Evolutionary conservation across 768 basidiomycete species (phyloP).

Genomic region (Cystobasidium tubakii): DNA sequence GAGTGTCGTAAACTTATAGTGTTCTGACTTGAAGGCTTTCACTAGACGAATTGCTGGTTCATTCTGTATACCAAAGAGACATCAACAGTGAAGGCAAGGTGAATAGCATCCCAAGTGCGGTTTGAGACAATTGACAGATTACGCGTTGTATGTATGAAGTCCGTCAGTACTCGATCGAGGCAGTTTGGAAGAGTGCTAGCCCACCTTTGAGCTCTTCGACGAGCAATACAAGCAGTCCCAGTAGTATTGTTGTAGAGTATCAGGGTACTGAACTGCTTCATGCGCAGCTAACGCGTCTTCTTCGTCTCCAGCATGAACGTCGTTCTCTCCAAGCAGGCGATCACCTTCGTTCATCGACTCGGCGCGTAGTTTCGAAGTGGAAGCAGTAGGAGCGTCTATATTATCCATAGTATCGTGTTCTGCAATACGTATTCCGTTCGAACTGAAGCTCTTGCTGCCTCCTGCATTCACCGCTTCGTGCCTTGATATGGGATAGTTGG

Average conservation of each 20-base stretch:
- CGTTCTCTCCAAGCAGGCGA: neutral
- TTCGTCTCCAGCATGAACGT: neutral
- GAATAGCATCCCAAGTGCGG: too few species aligned
- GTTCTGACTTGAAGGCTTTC: neutral
- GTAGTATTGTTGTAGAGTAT: constrained; percentile 5
- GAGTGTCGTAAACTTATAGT: neutral
- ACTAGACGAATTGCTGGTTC: neutral
- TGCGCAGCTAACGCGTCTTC: neutral
- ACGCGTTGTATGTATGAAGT: neutral
- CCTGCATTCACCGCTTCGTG: neutral
- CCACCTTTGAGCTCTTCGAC: neutral
- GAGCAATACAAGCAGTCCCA: constrained; percentile 18
- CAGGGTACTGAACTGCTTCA: neutral
- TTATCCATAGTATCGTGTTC: neutral
- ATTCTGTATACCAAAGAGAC: neutral
- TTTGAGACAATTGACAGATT: too few species aligned
- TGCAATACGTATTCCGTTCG: too few species aligned
- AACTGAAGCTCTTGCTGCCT: neutral
- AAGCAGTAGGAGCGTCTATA: neutral
- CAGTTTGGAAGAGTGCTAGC: neutral
- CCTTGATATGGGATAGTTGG: neutral
- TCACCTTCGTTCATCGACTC: neutral
- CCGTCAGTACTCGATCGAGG: neutral
- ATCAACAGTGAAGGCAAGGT: neutral
- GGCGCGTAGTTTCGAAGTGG: neutral